phyloP scores from a whole-genome alignment of 768 basidiomycete species.

The Astraeus odoratus region DNA sequence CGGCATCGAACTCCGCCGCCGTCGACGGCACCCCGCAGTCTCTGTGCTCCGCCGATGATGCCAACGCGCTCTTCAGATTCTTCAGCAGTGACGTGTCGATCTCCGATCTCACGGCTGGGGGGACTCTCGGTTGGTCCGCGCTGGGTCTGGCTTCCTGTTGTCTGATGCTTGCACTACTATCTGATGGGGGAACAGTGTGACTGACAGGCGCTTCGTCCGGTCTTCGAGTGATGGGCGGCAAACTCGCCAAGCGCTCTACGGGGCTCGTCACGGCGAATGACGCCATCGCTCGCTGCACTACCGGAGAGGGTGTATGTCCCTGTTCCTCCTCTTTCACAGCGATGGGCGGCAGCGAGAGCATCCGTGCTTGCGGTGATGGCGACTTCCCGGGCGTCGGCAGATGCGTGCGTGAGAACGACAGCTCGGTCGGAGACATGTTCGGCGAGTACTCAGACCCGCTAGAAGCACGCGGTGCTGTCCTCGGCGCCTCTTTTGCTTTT shows the following conservation, averaged over 20 bases:
- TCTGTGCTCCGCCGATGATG: not conserved
- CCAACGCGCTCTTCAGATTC: slow-evolving; percentile 10
- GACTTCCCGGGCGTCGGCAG: slow-evolving; percentile 25
- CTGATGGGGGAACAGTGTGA: not conserved
- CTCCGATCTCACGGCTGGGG: not conserved
- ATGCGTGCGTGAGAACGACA: slow-evolving; percentile 14
- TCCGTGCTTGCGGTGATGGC: slow-evolving; percentile 13
- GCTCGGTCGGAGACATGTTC: slow-evolving; percentile 12
- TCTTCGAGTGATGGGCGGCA: not conserved
- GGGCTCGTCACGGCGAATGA: not conserved
- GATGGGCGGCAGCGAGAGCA: slow-evolving; percentile 24
- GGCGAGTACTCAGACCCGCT: not conserved
- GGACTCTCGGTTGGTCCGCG: not conserved
- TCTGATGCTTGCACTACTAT: not conserved
- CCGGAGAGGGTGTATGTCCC: not conserved
- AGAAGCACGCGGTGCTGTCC: not conserved
- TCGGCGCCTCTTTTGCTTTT: slow-evolving; percentile 12
- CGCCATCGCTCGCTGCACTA: not conserved
- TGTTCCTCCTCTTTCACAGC: slow-evolving; percentile 23
- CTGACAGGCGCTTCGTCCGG: not conserved
- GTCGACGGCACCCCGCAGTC: slow-evolving; percentile 14
- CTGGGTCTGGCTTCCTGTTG: not conserved
- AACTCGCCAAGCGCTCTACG: not conserved
- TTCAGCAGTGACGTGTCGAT: slow-evolving; percentile 4
- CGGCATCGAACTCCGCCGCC: slow-evolving; percentile 13